phyloP scores from a whole-genome alignment of 2,329 filamentous ascomycete genomes.

The Clonostachys solani region DNA sequence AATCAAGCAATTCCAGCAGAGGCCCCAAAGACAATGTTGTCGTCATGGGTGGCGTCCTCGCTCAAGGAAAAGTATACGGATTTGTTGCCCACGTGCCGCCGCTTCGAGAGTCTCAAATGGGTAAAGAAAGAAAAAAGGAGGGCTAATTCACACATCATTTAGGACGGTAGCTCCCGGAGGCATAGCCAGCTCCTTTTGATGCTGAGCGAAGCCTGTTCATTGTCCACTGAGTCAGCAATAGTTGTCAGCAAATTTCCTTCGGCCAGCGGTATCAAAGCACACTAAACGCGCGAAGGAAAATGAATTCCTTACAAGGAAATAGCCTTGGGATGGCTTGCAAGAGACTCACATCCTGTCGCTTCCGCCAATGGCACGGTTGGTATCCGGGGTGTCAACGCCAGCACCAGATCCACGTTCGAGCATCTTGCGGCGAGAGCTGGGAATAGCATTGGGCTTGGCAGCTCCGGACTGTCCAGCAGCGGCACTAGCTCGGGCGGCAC shows the following conservation, averaged over 20 bases:
- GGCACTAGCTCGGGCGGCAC: slow-evolving; percentile 61
- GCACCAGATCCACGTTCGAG: slow-evolving; percentile 61
- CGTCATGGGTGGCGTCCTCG: background rate
- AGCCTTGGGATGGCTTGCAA: slow-evolving; percentile 37
- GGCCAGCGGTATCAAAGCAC: slow-evolving; percentile 69
- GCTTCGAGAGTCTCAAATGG: slow-evolving; percentile 4
- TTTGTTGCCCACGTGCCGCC: background rate
- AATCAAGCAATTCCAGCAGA: background rate
- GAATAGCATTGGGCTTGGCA: slow-evolving; percentile 68
- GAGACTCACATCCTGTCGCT: slow-evolving; percentile 96
- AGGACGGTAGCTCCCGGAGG: slow-evolving; percentile 31
- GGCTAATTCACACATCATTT: slow-evolving; percentile 20
- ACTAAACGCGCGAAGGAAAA: slow-evolving; percentile 80
- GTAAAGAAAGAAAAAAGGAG: slow-evolving; percentile 4
- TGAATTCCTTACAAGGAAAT: slow-evolving; percentile 83
- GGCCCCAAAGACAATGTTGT: slow-evolving; percentile 1
- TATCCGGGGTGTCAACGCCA: slow-evolving; percentile 64
- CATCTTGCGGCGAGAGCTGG: slow-evolving; percentile 80
- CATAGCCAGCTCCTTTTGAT: slow-evolving; percentile 61
- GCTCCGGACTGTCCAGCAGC: slow-evolving; percentile 60
- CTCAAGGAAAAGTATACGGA: too few species aligned
- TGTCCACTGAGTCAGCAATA: slow-evolving; percentile 81
- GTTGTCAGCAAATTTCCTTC: slow-evolving; percentile 70
- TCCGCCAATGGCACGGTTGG: slow-evolving; percentile 71
- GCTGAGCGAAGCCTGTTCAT: slow-evolving; percentile 81